Evolutionary conservation across 495 filamentous ascomycete genomes (phyloP).

Genomic region (Diplogelasinospora grovesii): DNA sequence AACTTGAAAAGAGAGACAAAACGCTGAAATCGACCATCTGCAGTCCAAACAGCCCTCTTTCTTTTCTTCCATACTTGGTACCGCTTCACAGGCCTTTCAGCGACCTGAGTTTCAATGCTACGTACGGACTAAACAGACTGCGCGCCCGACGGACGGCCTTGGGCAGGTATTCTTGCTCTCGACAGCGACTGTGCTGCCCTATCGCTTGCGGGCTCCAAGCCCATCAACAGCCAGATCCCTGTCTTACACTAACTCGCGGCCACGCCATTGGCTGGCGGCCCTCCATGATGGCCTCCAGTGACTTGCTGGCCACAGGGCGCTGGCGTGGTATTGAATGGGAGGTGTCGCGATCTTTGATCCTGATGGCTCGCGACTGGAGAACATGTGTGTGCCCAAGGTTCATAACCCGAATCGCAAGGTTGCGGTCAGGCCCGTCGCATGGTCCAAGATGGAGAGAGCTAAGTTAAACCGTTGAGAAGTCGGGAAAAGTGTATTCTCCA

Average conservation of each 20-base stretch:
- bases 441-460: not conserved
- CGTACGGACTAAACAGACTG: not conserved
- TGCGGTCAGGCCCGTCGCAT: constrained; percentile 12
- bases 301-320: constrained; percentile 11
- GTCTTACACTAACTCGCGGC: constrained; percentile 8
- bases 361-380: constrained; percentile 8
- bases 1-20: not conserved
- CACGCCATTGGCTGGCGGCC: constrained; percentile 20
- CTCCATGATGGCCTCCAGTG: constrained; percentile 20
- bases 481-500: too few species aligned
- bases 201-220: constrained; percentile 7
- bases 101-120: too few species aligned
- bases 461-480: too few species aligned
- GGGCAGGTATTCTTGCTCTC: constrained; percentile 11
- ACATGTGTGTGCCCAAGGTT: constrained; percentile 8
- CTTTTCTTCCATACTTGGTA: too few species aligned
- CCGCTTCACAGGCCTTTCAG: too few species aligned
- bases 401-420: constrained; percentile 1
- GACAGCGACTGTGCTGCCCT: constrained; percentile 4
- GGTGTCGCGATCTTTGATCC: constrained; percentile 11
- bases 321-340: constrained; percentile 11
- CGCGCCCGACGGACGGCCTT: constrained; percentile 3
- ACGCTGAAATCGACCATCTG: too few species aligned
- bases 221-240: constrained; percentile 14
- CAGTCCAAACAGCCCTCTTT: too few species aligned